Evolutionary conservation across 441 rosid species (phyloP).

Genomic region (Metrosideros polymorpha): DNA sequence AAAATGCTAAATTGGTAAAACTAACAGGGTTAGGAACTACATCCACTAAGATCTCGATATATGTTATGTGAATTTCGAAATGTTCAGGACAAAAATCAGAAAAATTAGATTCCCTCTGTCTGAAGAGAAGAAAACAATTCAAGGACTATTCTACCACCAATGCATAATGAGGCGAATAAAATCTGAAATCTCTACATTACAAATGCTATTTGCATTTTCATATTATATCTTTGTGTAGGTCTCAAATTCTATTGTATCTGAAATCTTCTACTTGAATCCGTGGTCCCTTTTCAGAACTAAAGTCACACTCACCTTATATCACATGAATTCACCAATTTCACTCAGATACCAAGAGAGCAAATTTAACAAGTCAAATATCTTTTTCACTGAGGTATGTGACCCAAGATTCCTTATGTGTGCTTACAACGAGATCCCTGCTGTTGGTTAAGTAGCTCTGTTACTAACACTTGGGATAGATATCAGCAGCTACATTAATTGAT

Average conservation of each 20-base stretch:
- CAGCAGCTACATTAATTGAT: not conserved
- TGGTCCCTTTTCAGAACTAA: not conserved
- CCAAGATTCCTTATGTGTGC: not conserved
- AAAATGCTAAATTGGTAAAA: not conserved
- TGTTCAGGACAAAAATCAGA: not conserved
- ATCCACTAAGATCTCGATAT: not conserved
- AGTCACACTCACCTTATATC: not conserved
- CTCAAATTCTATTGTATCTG: not conserved
- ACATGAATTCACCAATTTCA: not conserved
- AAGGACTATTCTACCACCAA: not conserved
- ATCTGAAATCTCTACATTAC: not conserved
- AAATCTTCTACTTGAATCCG: not conserved
- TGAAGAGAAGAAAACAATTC: not conserved
- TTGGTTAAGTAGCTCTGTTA: not conserved
- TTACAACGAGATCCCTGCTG: not conserved
- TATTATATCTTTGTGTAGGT: not conserved
- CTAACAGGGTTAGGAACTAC: not conserved
- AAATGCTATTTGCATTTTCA: not conserved
- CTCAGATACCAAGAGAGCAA: not conserved
- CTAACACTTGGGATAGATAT: not conserved
- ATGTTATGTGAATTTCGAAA: not conserved
- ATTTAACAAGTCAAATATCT: not conserved
- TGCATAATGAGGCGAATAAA: not conserved
- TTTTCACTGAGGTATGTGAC: not conserved
- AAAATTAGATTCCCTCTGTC: not conserved